phyloP scores from a whole-genome alignment of 2,329 filamentous ascomycete genomes.

The Xylaria sp. region DNA sequence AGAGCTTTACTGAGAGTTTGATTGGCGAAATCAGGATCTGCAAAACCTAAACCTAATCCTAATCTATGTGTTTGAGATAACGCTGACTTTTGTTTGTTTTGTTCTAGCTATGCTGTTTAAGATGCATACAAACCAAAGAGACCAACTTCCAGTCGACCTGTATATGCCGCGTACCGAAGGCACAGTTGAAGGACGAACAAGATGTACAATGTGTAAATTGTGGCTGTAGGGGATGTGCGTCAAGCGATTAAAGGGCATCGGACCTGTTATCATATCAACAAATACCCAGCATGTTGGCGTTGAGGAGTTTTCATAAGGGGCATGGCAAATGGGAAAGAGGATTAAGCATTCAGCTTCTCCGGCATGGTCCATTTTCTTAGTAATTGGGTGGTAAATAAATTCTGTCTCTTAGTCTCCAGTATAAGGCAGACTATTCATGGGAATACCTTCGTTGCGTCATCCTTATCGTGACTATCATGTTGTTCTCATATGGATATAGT shows the following conservation, averaged over 20 bases:
- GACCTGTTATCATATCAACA: constrained; percentile 23
- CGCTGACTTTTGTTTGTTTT: constrained; percentile 16
- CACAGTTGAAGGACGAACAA: constrained; percentile 88
- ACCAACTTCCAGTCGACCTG: constrained; percentile 99
- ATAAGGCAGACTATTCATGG: background rate
- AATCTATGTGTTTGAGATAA: background rate
- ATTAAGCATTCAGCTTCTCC: constrained; percentile 1
- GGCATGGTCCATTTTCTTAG: background rate
- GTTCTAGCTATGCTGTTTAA: constrained; percentile 86
- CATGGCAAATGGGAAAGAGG: constrained; percentile 3
- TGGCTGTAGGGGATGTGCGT: constrained; percentile 90
- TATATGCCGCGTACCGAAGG: constrained; percentile 92
- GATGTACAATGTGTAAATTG: constrained; percentile 95
- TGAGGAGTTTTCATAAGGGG: constrained; percentile 28
- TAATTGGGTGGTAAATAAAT: constrained; percentile 7
- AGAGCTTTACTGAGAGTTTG: background rate
- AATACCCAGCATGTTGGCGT: constrained; percentile 44
- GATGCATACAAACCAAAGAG: constrained; percentile 99
- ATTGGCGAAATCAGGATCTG: background rate
- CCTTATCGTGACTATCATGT: constrained; percentile 21
- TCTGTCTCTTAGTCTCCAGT: background rate
- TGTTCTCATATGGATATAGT: constrained; percentile 34
- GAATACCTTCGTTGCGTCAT: background rate
- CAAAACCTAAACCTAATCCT: background rate
- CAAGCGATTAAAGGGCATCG: constrained; percentile 71